phyloP scores from a whole-genome alignment of 2,329 filamentous ascomycete genomes.

The Hypoxylon sp. region DNA sequence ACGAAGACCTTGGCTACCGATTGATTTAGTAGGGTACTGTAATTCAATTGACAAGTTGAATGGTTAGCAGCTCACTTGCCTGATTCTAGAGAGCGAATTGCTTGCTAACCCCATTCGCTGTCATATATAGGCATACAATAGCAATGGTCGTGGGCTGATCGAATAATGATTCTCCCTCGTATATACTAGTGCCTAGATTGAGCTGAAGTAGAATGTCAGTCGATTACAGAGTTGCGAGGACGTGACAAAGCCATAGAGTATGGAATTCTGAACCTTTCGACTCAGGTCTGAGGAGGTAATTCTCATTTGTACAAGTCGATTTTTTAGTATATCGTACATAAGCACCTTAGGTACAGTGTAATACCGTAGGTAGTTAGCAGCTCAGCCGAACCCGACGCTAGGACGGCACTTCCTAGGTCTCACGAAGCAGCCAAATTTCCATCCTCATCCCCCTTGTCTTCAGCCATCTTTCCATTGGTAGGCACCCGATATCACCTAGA shows the following conservation, averaged over 20 bases:
- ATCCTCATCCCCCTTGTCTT: background rate
- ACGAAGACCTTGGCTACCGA: background rate
- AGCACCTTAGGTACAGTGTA: background rate
- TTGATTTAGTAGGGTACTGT: background rate
- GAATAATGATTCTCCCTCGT: no score
- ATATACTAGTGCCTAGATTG: background rate
- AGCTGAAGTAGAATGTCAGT: background rate
- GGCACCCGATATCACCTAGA: background rate
- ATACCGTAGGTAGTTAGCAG: background rate
- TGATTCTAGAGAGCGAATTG: background rate
- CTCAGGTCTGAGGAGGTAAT: background rate
- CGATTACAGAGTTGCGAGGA: background rate
- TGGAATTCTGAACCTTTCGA: background rate
- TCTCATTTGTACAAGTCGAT: background rate
- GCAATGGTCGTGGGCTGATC: no score
- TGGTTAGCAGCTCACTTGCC: background rate
- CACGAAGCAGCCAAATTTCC: background rate
- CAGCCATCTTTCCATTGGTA: background rate
- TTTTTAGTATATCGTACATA: constrained; percentile 1
- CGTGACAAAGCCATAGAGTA: background rate
- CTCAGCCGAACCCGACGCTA: background rate
- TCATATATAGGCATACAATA: background rate
- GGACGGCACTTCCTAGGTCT: background rate
- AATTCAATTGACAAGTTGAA: background rate
- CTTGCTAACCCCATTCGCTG: background rate